Evolutionary conservation across 768 basidiomycete species (phyloP).

Genomic region (Tricholoma saponaceum): DNA sequence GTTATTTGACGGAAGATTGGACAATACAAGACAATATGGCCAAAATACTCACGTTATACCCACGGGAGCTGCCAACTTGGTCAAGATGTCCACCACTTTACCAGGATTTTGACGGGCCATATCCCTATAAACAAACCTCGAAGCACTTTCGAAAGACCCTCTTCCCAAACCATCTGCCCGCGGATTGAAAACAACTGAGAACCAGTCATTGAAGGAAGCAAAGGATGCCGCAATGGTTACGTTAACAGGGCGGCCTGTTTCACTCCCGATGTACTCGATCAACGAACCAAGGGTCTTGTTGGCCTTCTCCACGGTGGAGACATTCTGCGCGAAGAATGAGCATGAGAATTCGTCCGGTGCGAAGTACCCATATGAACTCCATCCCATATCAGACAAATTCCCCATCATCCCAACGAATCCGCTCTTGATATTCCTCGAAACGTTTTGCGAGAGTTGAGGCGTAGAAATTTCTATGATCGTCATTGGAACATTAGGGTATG

Average conservation of each 20-base stretch:
- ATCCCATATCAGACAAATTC: not conserved
- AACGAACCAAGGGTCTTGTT: not conserved
- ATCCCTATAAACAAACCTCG: not conserved
- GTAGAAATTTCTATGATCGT: not conserved
- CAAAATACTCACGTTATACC: conserved; percentile 8
- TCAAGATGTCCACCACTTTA: not conserved
- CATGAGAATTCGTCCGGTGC: not conserved
- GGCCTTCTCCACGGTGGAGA: not conserved
- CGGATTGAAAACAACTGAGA: not conserved
- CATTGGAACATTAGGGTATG: not conserved
- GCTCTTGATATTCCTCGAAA: not conserved
- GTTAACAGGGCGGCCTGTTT: not conserved
- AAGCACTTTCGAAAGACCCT: not conserved
- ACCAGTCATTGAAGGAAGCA: conserved; percentile 1
- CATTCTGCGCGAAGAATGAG: not conserved
- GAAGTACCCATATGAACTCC: not conserved
- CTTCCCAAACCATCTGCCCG: not conserved
- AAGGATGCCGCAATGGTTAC: conserved; percentile 7
- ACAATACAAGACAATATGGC: not conserved
- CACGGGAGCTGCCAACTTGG: not conserved
- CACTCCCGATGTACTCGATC: not conserved
- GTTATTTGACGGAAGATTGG: no score
- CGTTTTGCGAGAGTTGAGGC: not conserved
- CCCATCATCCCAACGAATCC: not conserved
- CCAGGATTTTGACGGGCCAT: not conserved